A percentile compares a stretch with the other conserved stretches of the same genome.
Conservation (phyloP, 169 alveolate species). For the Cardiosporidium cionae region DNA sequence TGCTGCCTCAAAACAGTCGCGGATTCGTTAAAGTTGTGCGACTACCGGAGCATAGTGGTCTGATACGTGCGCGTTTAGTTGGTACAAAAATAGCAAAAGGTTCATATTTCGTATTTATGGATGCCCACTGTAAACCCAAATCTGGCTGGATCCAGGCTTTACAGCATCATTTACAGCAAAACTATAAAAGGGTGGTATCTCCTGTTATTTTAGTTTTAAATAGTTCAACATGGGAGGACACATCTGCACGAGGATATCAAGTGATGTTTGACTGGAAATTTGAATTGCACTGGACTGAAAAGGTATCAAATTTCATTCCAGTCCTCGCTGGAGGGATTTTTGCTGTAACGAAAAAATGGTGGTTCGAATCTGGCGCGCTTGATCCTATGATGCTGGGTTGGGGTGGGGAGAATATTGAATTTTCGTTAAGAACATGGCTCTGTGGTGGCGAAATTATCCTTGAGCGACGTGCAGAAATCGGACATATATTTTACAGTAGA, state of each 20-base stretch:
- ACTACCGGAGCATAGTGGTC: too few relatives aligned
- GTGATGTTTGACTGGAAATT: slow-evolving; percentile 58
- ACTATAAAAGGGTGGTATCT: slow-evolving; percentile 38
- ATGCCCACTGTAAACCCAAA: slow-evolving; percentile 43
- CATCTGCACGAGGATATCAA: slow-evolving; percentile 41
- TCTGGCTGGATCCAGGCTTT: slow-evolving; percentile 42
- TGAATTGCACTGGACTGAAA: slow-evolving; percentile 32
- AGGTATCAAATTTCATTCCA: slow-evolving; percentile 40
- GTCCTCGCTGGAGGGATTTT: slow-evolving; percentile 48
- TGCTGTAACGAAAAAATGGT: slow-evolving; percentile 47
- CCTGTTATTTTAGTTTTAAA: slow-evolving; percentile 14
- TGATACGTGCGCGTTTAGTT: too few relatives aligned
- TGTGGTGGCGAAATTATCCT: slow-evolving; percentile 50
- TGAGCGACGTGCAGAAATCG: slow-evolving; percentile 31
- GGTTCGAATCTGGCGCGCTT: slow-evolving; percentile 44
- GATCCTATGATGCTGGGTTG: slow-evolving; percentile 49
- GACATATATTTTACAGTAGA: slow-evolving; percentile 35
- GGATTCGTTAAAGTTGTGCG: too few relatives aligned
- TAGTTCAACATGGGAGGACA: slow-evolving; percentile 37
- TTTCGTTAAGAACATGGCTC: slow-evolving; percentile 44
- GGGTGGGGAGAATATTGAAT: slow-evolving; percentile 62
- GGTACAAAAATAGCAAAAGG: too few relatives aligned
- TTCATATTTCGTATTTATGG: slow-evolving; percentile 45
- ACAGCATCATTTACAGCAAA: slow-evolving; percentile 25
- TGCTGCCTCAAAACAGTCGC: too few relatives aligned